Percentiles rank a stretch among this genome's conserved stretches.
phyloP scores from a whole-genome alignment of 768 basidiomycete genomes.

The Nevesoporus exiguus region DNA sequence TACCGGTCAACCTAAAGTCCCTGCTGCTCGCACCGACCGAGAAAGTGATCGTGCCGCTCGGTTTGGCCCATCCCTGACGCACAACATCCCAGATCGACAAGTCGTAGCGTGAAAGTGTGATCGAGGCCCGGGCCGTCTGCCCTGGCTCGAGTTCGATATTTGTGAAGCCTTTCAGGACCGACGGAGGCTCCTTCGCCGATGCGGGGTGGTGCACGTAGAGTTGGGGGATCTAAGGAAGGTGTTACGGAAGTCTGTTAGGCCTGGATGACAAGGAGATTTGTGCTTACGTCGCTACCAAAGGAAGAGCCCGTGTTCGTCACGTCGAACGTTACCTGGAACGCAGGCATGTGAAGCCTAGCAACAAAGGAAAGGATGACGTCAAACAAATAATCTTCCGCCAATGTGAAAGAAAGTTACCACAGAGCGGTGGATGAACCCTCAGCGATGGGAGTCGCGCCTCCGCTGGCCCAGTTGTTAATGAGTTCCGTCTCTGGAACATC shows the following conservation, averaged over 20 bases:
- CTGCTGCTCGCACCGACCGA: conserved; percentile 69
- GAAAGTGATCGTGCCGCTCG: conserved; percentile 58
- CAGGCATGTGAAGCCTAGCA: conserved; percentile 61
- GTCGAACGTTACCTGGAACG: conserved; percentile 57
- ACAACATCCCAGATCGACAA: conserved; percentile 74
- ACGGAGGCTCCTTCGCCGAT: conserved; percentile 66
- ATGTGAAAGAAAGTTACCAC: conserved; percentile 41
- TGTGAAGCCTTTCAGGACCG: conserved; percentile 67
- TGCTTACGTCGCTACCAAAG: conserved; percentile 61
- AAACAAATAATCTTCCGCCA: background rate
- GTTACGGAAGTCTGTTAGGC: background rate
- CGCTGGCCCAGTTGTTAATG: conserved; percentile 54
- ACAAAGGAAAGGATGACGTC: background rate
- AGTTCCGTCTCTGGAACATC: conserved; percentile 33
- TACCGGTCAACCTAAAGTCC: conserved; percentile 52
- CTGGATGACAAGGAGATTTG: background rate
- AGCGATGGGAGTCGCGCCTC: conserved; percentile 49
- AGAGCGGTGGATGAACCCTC: conserved; percentile 60
- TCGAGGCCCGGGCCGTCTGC: conserved; percentile 42
- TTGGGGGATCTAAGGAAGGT: conserved; percentile 56
- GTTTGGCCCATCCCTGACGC: conserved; percentile 72
- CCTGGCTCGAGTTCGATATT: conserved; percentile 50
- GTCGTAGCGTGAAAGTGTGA: conserved; percentile 66
- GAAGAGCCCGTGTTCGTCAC: conserved; percentile 62
- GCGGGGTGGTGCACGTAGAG: conserved; percentile 68